Evolutionary conservation across 495 filamentous ascomycete genomes (phyloP), one percentile per base, ranked within the genome.

Genomic region (Aspergillus bridgeri): DNA sequence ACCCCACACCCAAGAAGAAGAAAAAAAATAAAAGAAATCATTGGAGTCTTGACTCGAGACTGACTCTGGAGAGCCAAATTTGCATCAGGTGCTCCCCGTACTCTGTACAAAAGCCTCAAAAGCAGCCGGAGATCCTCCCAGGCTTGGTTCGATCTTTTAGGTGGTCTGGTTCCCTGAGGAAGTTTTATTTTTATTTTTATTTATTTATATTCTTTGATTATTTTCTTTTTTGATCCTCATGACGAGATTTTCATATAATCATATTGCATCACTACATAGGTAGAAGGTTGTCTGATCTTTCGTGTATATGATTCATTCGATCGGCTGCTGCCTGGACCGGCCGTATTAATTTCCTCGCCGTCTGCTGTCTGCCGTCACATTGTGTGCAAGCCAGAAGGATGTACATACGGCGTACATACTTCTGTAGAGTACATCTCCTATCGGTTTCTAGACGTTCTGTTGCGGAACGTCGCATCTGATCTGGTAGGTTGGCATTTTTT

Each of bases 201-300:
- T 45, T 45, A n/a, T n/a, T n/a, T n/a, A n/a, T n/a, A n/a, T n/a
- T n/a, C n/a, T n/a, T n/a, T n/a, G n/a, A n/a, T n/a, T n/a, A n/a
- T n/a, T n/a, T n/a, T n/a, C n/a, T n/a, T n/a, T n/a, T n/a, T n/a
- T n/a, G n/a, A n/a, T n/a, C n/a, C n/a, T n/a, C n/a, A n/a, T n/a
- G n/a, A n/a, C n/a, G n/a, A n/a, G n/a, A n/a, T n/a, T n/a, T n/a
- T n/a, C n/a, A n/a, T n/a, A n/a, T n/a, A n/a, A n/a, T 45, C 21
- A 2, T 19, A 19, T 38, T 42, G 20, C 18, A 22, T 18, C 6
- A 42, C 19, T 18, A 20, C 29, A 24, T 52, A 38, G 27, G 42
- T 52, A 52, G 50, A 38, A 21, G 50, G 27, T 52, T 38, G 50
- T 52, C 50, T 38, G 33, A 52, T 20, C 27, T 42, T 38, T 27